Percentiles rank a stretch among this genome's conserved stretches.
These are phyloP conservation scores for Cystobasidiaceae sp. DNA, from an alignment of 1,284 basidiomycete species.

Conservation along the genomic window DNA sequence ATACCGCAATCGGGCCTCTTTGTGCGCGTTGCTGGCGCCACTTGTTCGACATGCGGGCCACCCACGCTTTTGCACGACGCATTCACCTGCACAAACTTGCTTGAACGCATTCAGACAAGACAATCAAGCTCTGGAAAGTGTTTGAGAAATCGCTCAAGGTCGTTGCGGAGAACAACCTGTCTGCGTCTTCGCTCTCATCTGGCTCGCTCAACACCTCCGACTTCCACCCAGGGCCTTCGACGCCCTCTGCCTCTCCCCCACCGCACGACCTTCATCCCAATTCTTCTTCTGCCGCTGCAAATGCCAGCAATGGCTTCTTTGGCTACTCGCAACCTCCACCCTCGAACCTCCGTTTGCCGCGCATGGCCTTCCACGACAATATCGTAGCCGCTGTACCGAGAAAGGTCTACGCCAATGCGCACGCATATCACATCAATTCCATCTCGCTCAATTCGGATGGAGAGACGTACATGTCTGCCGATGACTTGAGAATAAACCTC, in stretches of 20 bases:
- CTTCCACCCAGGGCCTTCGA: slow-evolving; percentile 34
- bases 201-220: slow-evolving; percentile 37
- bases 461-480: slow-evolving; percentile 98
- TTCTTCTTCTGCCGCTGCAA: slow-evolving; percentile 41
- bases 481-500: slow-evolving; percentile 92
- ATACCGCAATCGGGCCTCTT: too few species aligned
- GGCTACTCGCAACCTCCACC: slow-evolving; percentile 1
- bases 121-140: slow-evolving; percentile 99
- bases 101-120: slow-evolving; percentile 71
- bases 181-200: slow-evolving; percentile 48
- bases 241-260: slow-evolving; percentile 35
- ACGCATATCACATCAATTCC: slow-evolving; percentile 99
- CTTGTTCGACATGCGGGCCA: background rate
- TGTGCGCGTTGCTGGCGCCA: too few species aligned
- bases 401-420: slow-evolving; percentile 98
- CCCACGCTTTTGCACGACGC: background rate
- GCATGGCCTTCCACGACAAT: slow-evolving; percentile 89
- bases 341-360: slow-evolving; percentile 68
- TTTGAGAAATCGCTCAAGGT: slow-evolving; percentile 97
- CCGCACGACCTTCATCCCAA: slow-evolving; percentile 51
- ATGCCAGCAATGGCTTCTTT: slow-evolving; percentile 11
- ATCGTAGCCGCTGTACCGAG: slow-evolving; percentile 97
- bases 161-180: slow-evolving; percentile 93
- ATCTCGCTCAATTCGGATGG: slow-evolving; percentile 99
- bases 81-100: background rate